Conservation (phyloP, 2,329 filamentous ascomycete species). For the Scedosporium dehoogii region DNA sequence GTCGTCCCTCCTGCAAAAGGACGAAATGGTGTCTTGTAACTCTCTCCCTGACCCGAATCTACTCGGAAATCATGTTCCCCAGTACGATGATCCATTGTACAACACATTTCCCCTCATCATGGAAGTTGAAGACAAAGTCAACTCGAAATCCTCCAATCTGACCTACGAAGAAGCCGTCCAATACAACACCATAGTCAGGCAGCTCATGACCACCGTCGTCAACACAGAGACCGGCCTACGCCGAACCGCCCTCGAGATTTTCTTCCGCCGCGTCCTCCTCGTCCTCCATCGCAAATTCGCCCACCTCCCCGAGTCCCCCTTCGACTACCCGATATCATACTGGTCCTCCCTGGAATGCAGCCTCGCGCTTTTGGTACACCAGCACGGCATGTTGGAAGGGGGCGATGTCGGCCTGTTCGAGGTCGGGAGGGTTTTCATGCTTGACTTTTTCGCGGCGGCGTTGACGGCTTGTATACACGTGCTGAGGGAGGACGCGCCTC, state of each 20-base stretch:
- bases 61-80: conserved; percentile 13
- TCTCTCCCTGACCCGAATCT: conserved; percentile 15
- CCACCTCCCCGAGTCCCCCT: conserved; percentile 21
- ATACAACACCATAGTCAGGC: conserved; percentile 22
- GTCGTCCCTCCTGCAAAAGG: conserved; percentile 19
- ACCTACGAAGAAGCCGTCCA: conserved; percentile 22
- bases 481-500: conserved; percentile 22
- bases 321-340: conserved; percentile 23
- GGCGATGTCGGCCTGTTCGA: conserved; percentile 17
- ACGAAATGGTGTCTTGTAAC: neutral
- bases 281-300: conserved; percentile 25
- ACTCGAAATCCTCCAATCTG: conserved; percentile 20
- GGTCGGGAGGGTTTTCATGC: conserved; percentile 22
- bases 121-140: conserved; percentile 20
- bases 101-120: conserved; percentile 21
- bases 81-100: conserved; percentile 20
- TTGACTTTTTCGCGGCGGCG: conserved; percentile 25
- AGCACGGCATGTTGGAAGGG: conserved; percentile 21
- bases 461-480: conserved; percentile 24
- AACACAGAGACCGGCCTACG: conserved; percentile 20
- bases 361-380: conserved; percentile 23
- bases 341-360: conserved; percentile 27
- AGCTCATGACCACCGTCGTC: conserved; percentile 21
- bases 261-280: conserved; percentile 24
- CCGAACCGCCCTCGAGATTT: conserved; percentile 24